Base-by-base conservation (phyloP, 768 basidiomycete species). In the Naematelia encephala region DNA sequence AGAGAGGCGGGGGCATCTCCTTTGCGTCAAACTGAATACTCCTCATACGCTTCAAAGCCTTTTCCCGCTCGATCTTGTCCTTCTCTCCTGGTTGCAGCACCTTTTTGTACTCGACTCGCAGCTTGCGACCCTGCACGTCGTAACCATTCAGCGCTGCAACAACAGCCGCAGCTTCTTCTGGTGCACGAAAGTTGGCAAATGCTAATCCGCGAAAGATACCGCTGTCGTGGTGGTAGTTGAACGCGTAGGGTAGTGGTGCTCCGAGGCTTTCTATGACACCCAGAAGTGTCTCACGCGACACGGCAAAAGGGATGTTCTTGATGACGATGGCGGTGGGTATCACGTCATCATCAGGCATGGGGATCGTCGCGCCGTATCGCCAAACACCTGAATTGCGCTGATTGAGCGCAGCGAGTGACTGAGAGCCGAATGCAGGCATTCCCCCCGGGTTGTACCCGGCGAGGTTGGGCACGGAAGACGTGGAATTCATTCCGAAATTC, bases 301-400 rank as follows among this genome's bases (percentile, higher is more conserved):
- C 91, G 72, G 92, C 92, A 83, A 99, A 99, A 67, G 94, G 94
- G 81, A 99, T 99, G 82, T 97, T 97, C 85, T 99, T 99, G 79
- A 99, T 97, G 75, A 99, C 96, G 73, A 99, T 97, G 55, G 96
- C 96, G 10, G 93, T 98, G 56, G 94, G 94, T 79, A 98, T 98
- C 77, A 96, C 83, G 77, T 96, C 92, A 79, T 96, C 91, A 45
- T 74, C 72, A 0, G 51, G 54, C 23, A 44, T 55, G 34, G 54
- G 54, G 3, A 55, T 55, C 12, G 54, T 16, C 44, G 44, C 29
- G 44, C 23, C 16, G 13, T 23, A 43, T 19, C 27, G 27, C 49
- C 55, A 56, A 48, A 22, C 54, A 27, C n/a, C 57, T 43, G 29
- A 59, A n/a, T 60, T 29, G 25, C 51, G 49, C 39, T 52, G 45